A percentile compares a stretch with the other conserved stretches of the same genome.
Evolutionary conservation across 2,329 filamentous ascomycete genomes (phyloP).

Genomic region (Scedosporium dehoogii): DNA sequence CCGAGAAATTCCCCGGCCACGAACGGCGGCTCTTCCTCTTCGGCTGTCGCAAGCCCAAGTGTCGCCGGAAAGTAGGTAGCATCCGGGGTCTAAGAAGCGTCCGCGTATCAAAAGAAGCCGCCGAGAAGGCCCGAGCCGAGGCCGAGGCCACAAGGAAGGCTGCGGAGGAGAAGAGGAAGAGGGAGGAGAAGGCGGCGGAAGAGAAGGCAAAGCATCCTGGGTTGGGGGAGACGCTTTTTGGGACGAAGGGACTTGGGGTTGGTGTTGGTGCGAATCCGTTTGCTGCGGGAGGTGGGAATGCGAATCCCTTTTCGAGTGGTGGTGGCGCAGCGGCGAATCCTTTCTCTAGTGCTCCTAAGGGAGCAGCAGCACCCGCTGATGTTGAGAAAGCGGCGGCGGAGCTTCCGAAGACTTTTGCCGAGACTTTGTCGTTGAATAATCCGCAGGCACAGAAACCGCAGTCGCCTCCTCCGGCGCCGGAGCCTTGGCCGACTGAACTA

Average conservation of each 20-base stretch:
- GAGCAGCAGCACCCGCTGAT: conserved; percentile 16
- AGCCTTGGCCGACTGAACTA: conserved; percentile 71
- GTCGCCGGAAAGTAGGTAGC: conserved; percentile 73
- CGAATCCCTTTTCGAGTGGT: conserved; percentile 34
- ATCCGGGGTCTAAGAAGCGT: conserved; percentile 66
- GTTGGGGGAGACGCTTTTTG: conserved; percentile 62
- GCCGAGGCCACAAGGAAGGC: conserved; percentile 16
- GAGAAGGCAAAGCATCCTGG: conserved; percentile 28
- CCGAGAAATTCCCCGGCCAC: conserved; percentile 75
- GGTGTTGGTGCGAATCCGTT: conserved; percentile 47
- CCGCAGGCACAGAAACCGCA: conserved; percentile 20
- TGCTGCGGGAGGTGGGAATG: conserved; percentile 27
- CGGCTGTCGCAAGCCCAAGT: conserved; percentile 66
- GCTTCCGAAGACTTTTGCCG: conserved; percentile 56
- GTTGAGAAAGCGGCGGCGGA: conserved; percentile 14
- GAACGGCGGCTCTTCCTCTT: conserved; percentile 84
- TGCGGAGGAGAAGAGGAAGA: conserved; percentile 22
- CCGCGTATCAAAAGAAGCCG: conserved; percentile 38
- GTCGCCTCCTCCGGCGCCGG: conserved; percentile 31
- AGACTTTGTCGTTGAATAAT: conserved; percentile 66
- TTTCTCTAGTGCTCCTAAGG: conserved; percentile 19
- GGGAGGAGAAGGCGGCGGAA: conserved; percentile 20
- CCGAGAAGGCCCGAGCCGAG: conserved; percentile 10
- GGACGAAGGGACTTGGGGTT: conserved; percentile 40
- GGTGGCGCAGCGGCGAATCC: conserved; percentile 1